Evolutionary conservation across 257 asterid genomes (phyloP), one percentile per base, ranked within the genome.

Genomic region (Cynanchum wilfordii): DNA sequence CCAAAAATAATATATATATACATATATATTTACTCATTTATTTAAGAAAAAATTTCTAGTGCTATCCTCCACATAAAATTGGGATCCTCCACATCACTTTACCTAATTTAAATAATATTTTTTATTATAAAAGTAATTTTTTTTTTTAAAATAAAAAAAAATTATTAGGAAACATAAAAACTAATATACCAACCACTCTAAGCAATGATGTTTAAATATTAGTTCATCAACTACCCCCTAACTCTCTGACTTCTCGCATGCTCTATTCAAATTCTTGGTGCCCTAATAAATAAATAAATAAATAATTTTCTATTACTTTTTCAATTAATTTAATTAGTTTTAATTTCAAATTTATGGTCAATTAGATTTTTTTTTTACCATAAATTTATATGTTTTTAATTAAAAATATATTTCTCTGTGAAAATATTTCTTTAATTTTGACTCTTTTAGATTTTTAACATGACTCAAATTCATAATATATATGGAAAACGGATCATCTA

Each of bases 151-250:
- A 10, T 3, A 1, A 17, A 19, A 19, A 7, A 3, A 1, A 51
- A 1, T 17, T 5, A 17, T 13, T 33, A 44, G 68, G 58, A 50
- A 50, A 70, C 57, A 38, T 57, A 16, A 42, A 68, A 71, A 9
- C 30, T 60, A 66, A 42, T 27, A 9, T 65, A 81, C 77, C 82
- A 69, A 60, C 70, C 59, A 58, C 68, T 54, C 8, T 44, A 50
- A 17, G 16, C 7, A 33, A 58, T 16, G 58, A 30, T 11, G 52
- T 67, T 73, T 80, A 76, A 56, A 63, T 63, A 63, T 75, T 68
- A 68, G 56, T 66, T 79, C 71, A 78, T 78, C 83, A 78, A 80
- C 82, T 65, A 66, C 79, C 60, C 75, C 69, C 77, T 64, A 56
- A 58, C 59, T 63, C 59, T 67, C 55, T 81, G 86, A 79, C 85